Percentiles rank a stretch among this genome's conserved stretches.
Conservation (phyloP, 164 flowering plant genomes). For the Macadamia integrifolia region DNA sequence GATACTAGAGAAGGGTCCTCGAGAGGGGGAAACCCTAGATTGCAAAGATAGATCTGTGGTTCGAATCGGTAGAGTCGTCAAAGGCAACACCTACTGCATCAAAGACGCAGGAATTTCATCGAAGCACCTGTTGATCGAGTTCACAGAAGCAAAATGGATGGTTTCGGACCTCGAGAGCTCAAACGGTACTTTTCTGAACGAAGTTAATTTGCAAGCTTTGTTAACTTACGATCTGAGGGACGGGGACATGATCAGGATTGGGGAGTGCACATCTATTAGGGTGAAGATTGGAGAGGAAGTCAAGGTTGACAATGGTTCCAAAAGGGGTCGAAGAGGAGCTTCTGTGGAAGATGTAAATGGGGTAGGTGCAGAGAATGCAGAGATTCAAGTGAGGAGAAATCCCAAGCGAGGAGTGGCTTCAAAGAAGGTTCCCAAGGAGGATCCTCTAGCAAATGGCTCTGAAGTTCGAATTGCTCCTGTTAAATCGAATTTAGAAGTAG, state of each 20-base stretch:
- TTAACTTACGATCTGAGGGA: constrained; percentile 27
- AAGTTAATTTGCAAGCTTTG: constrained; percentile 17
- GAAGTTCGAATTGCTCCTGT: too few species aligned
- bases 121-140: constrained; percentile 49
- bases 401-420: constrained; percentile 22
- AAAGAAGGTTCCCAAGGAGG: neutral
- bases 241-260: constrained; percentile 54
- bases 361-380: neutral
- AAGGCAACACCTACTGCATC: constrained; percentile 55
- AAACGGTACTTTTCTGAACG: constrained; percentile 59
- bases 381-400: constrained; percentile 25
- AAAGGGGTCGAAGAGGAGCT: neutral
- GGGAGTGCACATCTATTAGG: constrained; percentile 45
- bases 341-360: neutral
- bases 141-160: constrained; percentile 43
- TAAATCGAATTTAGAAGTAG: too few species aligned
- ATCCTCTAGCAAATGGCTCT: too few species aligned
- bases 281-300: constrained; percentile 23
- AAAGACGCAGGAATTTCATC: constrained; percentile 68
- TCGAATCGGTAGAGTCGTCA: constrained; percentile 54
- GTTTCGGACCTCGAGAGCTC: constrained; percentile 60
- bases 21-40: constrained; percentile 46
- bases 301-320: neutral
- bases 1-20: constrained; percentile 49
- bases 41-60: constrained; percentile 25